Evolutionary conservation across 2,329 filamentous ascomycete genomes (phyloP).

Genomic region (Arthrinium puccinioides): DNA sequence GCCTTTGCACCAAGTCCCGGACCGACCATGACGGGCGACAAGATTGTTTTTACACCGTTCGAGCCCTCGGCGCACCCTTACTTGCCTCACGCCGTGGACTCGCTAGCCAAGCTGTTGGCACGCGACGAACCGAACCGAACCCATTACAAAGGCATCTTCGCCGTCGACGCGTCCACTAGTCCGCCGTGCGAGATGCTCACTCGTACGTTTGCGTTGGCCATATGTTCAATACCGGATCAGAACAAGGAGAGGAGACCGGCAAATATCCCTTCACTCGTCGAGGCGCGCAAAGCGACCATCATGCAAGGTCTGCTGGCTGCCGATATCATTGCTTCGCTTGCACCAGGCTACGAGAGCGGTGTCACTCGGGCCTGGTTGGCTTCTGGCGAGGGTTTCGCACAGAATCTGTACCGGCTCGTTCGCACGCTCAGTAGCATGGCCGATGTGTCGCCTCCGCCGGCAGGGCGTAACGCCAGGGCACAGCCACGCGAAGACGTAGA

Average conservation of each 20-base stretch:
- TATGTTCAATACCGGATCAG: slow-evolving; percentile 75
- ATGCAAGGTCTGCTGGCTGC: slow-evolving; percentile 90
- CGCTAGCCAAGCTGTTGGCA: slow-evolving; percentile 83
- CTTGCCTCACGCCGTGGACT: slow-evolving; percentile 82
- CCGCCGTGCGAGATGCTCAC: slow-evolving; percentile 76
- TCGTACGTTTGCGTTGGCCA: slow-evolving; percentile 76
- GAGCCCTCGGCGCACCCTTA: slow-evolving; percentile 79
- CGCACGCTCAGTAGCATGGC: slow-evolving; percentile 62
- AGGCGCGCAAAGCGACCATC: slow-evolving; percentile 78
- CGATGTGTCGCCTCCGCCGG: slow-evolving; percentile 36
- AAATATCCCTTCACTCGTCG: slow-evolving; percentile 59
- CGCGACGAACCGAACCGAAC: slow-evolving; percentile 88
- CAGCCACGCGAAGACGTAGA: slow-evolving; percentile 39
- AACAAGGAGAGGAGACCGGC: slow-evolving; percentile 45
- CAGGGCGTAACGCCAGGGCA: slow-evolving; percentile 21
- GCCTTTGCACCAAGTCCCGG: slow-evolving; percentile 78
- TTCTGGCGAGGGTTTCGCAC: slow-evolving; percentile 75
- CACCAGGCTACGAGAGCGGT: slow-evolving; percentile 61
- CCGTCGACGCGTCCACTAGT: slow-evolving; percentile 56
- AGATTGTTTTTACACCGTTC: slow-evolving; percentile 72
- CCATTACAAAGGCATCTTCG: slow-evolving; percentile 76
- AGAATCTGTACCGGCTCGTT: slow-evolving; percentile 69
- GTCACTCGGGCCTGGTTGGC: slow-evolving; percentile 76
- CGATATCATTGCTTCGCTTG: slow-evolving; percentile 75
- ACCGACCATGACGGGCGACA: slow-evolving; percentile 49